A percentile compares a stretch with the other conserved stretches of the same genome.
Evolutionary conservation across 1,139 yeast species (phyloP).

Genomic region (Chernovozyma aurita): DNA sequence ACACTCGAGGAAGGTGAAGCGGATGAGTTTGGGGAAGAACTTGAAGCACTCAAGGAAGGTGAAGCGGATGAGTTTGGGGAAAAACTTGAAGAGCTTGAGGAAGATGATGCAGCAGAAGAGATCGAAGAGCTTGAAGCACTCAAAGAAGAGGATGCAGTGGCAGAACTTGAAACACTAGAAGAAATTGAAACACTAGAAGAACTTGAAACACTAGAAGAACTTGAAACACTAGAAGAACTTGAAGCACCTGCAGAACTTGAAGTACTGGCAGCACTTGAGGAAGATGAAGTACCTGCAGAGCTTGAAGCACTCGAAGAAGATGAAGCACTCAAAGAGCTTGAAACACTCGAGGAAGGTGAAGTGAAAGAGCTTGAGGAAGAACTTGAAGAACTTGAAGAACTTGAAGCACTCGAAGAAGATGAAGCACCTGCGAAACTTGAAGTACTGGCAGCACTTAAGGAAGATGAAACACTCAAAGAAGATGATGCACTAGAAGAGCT

Average conservation of each 20-base stretch:
- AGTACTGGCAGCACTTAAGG: not conserved
- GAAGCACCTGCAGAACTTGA: not conserved
- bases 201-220: not conserved
- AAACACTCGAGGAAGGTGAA: not conserved
- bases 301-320: not conserved
- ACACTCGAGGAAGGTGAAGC: not conserved
- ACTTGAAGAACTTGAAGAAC: not conserved
- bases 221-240: not conserved
- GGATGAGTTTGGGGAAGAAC: not conserved
- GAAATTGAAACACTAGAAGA: not conserved
- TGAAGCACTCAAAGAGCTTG: not conserved
- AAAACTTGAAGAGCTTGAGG: not conserved
- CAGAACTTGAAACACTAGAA: not conserved
- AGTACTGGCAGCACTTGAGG: not conserved
- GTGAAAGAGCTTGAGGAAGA: not conserved
- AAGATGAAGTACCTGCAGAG: not conserved
- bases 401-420: not conserved
- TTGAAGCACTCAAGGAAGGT: not conserved
- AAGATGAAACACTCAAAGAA: not conserved
- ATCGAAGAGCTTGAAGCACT: not conserved
- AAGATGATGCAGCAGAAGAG: not conserved
- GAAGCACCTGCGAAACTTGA: not conserved
- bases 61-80: not conserved
- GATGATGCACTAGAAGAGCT: not conserved
- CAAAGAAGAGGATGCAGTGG: not conserved